phyloP scores from a whole-genome alignment of 169 alveolate genomes.

The Besnoitia besnoiti region DNA sequence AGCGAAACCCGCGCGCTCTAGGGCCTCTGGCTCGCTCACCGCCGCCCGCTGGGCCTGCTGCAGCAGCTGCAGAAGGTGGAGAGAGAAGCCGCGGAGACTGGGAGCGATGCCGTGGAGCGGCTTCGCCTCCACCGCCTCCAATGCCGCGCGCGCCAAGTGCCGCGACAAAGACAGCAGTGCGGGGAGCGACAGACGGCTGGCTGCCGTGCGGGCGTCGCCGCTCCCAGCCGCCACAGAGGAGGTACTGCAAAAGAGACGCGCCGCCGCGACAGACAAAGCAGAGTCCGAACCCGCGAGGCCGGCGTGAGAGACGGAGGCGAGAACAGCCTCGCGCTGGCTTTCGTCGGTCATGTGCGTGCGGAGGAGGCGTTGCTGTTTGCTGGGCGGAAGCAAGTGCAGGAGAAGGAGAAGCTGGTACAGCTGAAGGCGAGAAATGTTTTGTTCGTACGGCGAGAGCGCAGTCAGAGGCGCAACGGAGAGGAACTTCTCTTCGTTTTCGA shows the following conservation, averaged over 20 bases:
- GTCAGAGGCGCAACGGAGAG: neutral
- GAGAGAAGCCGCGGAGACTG: conserved; percentile 52
- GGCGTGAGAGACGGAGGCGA: neutral
- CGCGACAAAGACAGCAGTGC: conserved; percentile 11
- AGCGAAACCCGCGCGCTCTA: conserved; percentile 57
- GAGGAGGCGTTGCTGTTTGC: neutral
- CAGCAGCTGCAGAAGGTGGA: conserved; percentile 62
- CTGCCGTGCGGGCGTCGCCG: neutral
- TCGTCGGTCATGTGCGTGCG: neutral
- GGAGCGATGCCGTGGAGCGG: conserved; percentile 35
- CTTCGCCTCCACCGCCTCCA: neutral
- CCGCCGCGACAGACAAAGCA: neutral
- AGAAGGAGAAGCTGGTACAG: neutral
- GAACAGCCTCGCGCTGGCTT: neutral
- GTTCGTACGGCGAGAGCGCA: neutral
- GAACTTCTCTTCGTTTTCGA: neutral
- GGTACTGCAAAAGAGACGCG: neutral
- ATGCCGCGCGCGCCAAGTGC: neutral
- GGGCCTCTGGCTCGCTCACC: conserved; percentile 52
- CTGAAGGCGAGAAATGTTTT: neutral
- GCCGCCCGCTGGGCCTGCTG: conserved; percentile 66
- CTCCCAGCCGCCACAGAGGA: neutral
- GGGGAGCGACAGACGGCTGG: neutral
- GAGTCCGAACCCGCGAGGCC: neutral
- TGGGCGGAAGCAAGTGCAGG: neutral